These are phyloP conservation scores for Dactylorhiza incarnata DNA, from an alignment of 106 monocot genomes.

Conservation along the genomic window DNA sequence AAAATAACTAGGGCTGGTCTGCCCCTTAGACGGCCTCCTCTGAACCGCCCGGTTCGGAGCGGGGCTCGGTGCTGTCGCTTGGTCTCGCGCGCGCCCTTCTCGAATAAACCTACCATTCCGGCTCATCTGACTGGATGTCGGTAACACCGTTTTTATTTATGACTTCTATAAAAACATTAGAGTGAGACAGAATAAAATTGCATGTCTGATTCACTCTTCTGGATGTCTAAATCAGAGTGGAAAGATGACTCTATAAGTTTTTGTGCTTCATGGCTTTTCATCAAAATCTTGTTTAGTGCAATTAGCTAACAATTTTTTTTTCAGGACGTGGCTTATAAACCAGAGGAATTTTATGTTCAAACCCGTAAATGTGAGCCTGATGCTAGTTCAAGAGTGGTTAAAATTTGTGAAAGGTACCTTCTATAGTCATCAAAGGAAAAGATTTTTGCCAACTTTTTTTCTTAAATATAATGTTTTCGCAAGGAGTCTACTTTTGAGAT, in stretches of 20 bases:
- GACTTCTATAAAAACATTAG: background rate
- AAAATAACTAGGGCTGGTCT: too few relatives aligned
- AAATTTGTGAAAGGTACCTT: constrained; percentile 71
- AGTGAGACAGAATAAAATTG: background rate
- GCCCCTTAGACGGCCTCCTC: too few relatives aligned
- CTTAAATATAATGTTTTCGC: background rate
- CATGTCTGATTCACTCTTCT: background rate
- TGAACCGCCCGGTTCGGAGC: too few relatives aligned
- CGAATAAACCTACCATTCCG: too few relatives aligned
- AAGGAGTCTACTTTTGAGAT: background rate
- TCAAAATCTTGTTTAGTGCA: background rate
- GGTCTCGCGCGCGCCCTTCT: too few relatives aligned
- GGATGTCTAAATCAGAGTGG: background rate
- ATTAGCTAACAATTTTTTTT: background rate
- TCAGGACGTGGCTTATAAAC: constrained; percentile 93
- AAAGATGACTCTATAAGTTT: background rate
- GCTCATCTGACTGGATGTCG: too few relatives aligned
- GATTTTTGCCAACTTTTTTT: background rate
- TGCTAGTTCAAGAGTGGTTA: constrained; percentile 61
- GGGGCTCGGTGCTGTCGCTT: too few relatives aligned
- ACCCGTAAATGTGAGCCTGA: constrained; percentile 89
- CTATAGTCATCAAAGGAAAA: background rate
- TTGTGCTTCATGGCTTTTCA: background rate
- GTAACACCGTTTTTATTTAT: background rate
- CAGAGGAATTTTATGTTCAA: constrained; percentile 74